phyloP scores from a whole-genome alignment of 2,329 filamentous ascomycete genomes.

The Malbranchea zuffiana region DNA sequence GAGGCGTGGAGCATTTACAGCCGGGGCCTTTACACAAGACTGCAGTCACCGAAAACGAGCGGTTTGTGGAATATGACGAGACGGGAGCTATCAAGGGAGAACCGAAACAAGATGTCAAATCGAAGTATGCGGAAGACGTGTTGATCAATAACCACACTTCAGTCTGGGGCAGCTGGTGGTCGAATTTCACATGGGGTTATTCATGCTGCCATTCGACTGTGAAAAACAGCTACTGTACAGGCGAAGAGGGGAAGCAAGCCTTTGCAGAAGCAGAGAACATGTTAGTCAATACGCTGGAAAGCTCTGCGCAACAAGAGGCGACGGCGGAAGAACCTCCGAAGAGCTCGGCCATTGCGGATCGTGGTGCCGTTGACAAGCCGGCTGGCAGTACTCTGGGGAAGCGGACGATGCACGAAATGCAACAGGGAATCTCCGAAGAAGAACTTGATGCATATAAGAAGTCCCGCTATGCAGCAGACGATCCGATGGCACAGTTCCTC shows the following conservation, averaged over 20 bases:
- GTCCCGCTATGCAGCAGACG: slow-evolving; percentile 61
- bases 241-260: slow-evolving; percentile 71
- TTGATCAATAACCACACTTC: slow-evolving; percentile 81
- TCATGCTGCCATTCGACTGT: slow-evolving; percentile 85
- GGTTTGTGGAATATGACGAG: slow-evolving; percentile 90
- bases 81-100: slow-evolving; percentile 80
- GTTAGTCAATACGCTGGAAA: slow-evolving; percentile 32
- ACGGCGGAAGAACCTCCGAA: slow-evolving; percentile 16
- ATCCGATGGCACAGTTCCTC: slow-evolving; percentile 77
- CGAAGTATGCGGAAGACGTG: slow-evolving; percentile 85
- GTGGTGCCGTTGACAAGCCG: slow-evolving; percentile 25
- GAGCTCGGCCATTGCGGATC: slow-evolving; percentile 17
- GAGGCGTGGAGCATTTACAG: slow-evolving; percentile 52
- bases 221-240: slow-evolving; percentile 97
- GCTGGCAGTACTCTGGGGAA: slow-evolving; percentile 45
- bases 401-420: slow-evolving; percentile 67
- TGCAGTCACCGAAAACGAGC: slow-evolving; percentile 68
- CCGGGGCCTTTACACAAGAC: slow-evolving; percentile 54
- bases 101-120: slow-evolving; percentile 63
- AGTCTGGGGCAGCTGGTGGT: slow-evolving; percentile 97
- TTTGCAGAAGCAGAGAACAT: slow-evolving; percentile 64
- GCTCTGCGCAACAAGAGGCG: slow-evolving; percentile 15
- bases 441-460: slow-evolving; percentile 78
- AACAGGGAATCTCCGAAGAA: slow-evolving; percentile 64
- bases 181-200: slow-evolving; percentile 90